phyloP scores from a whole-genome alignment of 805 yeast genomes.

The Brettanomyces custersianus region DNA sequence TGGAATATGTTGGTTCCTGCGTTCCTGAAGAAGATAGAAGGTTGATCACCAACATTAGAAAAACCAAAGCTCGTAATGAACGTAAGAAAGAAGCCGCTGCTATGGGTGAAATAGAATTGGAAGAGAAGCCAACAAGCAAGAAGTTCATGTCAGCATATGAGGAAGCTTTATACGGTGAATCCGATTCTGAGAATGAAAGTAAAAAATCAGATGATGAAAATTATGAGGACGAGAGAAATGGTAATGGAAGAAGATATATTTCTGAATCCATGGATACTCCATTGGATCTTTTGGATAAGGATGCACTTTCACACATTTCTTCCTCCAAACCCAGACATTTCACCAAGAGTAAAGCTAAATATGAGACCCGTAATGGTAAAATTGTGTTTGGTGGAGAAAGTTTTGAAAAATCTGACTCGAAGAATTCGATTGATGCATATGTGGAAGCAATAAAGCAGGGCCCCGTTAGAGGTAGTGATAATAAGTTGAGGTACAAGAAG shows the following conservation, averaged over 20 bases:
- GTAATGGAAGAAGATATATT: constrained; percentile 49
- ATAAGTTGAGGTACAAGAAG: constrained; percentile 74
- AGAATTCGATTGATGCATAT: constrained; percentile 77
- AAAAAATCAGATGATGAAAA: constrained; percentile 35
- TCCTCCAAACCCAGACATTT: constrained; percentile 71
- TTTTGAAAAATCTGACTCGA: constrained; percentile 33
- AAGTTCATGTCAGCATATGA: constrained; percentile 45
- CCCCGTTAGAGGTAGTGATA: constrained; percentile 89
- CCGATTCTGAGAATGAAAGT: constrained; percentile 37
- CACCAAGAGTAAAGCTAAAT: constrained; percentile 35
- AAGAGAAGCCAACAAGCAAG: constrained; percentile 10
- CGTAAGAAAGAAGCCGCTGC: constrained; percentile 45
- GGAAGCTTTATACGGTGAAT: constrained; percentile 76
- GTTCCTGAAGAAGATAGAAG: constrained; percentile 90
- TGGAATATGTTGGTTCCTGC: constrained; percentile 66
- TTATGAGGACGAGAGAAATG: constrained; percentile 9
- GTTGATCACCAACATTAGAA: constrained; percentile 75
- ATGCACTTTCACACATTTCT: constrained; percentile 79
- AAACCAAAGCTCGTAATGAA: constrained; percentile 76
- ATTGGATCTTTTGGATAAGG: constrained; percentile 78
- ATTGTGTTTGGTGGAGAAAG: constrained; percentile 51
- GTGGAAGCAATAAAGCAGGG: constrained; percentile 89
- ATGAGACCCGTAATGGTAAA: constrained; percentile 57
- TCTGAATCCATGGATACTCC: constrained; percentile 69
- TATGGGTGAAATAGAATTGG: constrained; percentile 11